phyloP scores from a whole-genome alignment of 2,329 filamentous ascomycete species.

The Hysterium pulicare region DNA sequence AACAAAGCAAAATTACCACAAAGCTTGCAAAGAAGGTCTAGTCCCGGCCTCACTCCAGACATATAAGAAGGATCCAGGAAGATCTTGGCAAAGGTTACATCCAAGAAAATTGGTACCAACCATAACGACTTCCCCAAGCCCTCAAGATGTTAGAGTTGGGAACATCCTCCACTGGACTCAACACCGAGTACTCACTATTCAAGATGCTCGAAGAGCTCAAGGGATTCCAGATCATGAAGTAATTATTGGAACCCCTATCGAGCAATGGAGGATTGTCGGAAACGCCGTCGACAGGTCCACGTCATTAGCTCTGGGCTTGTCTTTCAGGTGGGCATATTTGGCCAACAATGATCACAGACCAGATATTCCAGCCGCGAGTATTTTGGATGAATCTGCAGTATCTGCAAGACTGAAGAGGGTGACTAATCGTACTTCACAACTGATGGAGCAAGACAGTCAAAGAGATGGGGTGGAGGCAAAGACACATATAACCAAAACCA shows the following conservation, averaged over 20 bases:
- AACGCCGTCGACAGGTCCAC: conserved; percentile 73
- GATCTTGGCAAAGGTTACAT: conserved; percentile 51
- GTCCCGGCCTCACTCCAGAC: conserved; percentile 22
- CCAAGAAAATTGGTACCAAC: conserved; percentile 58
- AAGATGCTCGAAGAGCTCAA: conserved; percentile 68
- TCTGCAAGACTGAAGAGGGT: too few relatives aligned
- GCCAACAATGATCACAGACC: not conserved
- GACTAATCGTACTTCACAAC: too few relatives aligned
- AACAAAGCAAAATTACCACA: conserved; percentile 17
- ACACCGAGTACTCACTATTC: conserved; percentile 57
- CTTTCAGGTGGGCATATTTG: conserved; percentile 56
- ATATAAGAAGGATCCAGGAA: conserved; percentile 19
- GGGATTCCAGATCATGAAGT: conserved; percentile 69
- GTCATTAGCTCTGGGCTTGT: conserved; percentile 63
- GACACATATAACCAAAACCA: not conserved
- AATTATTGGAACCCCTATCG: conserved; percentile 53
- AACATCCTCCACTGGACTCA: conserved; percentile 63
- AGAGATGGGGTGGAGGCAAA: not conserved
- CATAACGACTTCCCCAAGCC: conserved; percentile 54
- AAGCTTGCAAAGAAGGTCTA: conserved; percentile 36
- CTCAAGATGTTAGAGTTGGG: conserved; percentile 56
- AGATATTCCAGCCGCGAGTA: not conserved
- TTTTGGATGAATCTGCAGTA: conserved; percentile 1
- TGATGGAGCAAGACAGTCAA: too few relatives aligned
- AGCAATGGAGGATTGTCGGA: conserved; percentile 67